phyloP scores from a whole-genome alignment of 2,329 filamentous ascomycete genomes.

The Alternaria gansuensis region DNA sequence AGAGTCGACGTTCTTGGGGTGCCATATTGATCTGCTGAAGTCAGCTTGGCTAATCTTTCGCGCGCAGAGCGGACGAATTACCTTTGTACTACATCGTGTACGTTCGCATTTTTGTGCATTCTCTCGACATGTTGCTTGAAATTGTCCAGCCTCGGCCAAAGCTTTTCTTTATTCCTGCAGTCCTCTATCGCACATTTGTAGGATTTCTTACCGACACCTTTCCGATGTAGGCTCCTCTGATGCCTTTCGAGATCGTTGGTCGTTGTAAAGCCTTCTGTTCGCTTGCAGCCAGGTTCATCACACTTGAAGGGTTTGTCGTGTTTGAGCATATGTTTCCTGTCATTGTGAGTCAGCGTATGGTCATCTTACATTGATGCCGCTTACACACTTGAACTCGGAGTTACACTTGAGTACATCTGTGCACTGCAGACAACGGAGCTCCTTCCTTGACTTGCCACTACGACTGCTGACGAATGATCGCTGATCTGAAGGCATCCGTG shows the following conservation, averaged over 20 bases:
- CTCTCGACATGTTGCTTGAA: slow-evolving; percentile 80
- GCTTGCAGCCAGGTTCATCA: slow-evolving; percentile 63
- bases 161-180: slow-evolving; percentile 70
- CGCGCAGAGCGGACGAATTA: slow-evolving; percentile 35
- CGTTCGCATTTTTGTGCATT: slow-evolving; percentile 66
- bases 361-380: neutral
- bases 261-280: slow-evolving; percentile 76
- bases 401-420: slow-evolving; percentile 41
- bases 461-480: slow-evolving; percentile 39
- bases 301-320: slow-evolving; percentile 76
- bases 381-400: slow-evolving; percentile 52
- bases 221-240: slow-evolving; percentile 73
- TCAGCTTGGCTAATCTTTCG: slow-evolving; percentile 23
- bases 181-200: slow-evolving; percentile 67
- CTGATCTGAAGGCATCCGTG: slow-evolving; percentile 33
- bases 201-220: slow-evolving; percentile 52
- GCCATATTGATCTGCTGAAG: slow-evolving; percentile 37
- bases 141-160: slow-evolving; percentile 85
- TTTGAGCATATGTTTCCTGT: slow-evolving; percentile 76
- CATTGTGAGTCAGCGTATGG: slow-evolving; percentile 20
- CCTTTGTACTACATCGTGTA: slow-evolving; percentile 58
- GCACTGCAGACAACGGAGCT: slow-evolving; percentile 35
- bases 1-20: slow-evolving; percentile 13
- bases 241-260: slow-evolving; percentile 84
- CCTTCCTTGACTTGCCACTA: slow-evolving; percentile 31